Conservation (phyloP, 2,329 filamentous ascomycete species). For the Coniochaeta sp. region DNA sequence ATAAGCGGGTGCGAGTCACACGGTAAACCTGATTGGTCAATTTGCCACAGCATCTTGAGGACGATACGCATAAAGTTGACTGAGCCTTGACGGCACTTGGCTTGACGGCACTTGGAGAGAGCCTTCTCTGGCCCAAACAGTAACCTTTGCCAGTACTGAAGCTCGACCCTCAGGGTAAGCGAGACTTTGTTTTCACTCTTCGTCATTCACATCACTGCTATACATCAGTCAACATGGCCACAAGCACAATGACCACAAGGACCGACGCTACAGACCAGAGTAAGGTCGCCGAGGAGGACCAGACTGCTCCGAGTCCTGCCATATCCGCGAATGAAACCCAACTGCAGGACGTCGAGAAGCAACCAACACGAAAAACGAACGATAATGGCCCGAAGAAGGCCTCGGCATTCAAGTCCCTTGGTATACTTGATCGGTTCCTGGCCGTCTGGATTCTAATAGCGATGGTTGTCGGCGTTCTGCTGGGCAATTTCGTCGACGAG, state of each 20-base stretch:
- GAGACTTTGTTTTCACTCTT: not conserved
- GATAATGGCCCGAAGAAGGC: too few relatives aligned
- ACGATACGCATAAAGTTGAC: not conserved
- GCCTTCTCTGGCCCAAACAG: not conserved
- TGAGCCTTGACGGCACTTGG: too few relatives aligned
- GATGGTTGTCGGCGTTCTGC: conserved; percentile 66
- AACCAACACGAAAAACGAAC: too few relatives aligned
- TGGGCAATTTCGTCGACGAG: conserved; percentile 66
- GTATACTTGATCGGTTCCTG: conserved; percentile 55
- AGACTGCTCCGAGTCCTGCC: not conserved
- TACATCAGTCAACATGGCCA: not conserved
- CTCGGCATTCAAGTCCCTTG: conserved; percentile 46
- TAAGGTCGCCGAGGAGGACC: not conserved
- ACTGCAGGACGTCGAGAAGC: too few relatives aligned
- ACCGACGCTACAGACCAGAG: not conserved
- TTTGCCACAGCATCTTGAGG: not conserved
- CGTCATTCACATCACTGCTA: not conserved
- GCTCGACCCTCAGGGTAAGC: not conserved
- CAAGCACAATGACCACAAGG: not conserved
- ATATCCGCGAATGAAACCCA: too few relatives aligned
- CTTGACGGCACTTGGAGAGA: too few relatives aligned
- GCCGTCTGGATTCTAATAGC: conserved; percentile 71
- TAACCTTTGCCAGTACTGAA: not conserved
- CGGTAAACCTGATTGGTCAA: not conserved
- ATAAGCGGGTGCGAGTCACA: not conserved